Evolutionary conservation across 495 filamentous ascomycete genomes (phyloP), one percentile per base, ranked within the genome.

Genomic region (Neurospora terricola): DNA sequence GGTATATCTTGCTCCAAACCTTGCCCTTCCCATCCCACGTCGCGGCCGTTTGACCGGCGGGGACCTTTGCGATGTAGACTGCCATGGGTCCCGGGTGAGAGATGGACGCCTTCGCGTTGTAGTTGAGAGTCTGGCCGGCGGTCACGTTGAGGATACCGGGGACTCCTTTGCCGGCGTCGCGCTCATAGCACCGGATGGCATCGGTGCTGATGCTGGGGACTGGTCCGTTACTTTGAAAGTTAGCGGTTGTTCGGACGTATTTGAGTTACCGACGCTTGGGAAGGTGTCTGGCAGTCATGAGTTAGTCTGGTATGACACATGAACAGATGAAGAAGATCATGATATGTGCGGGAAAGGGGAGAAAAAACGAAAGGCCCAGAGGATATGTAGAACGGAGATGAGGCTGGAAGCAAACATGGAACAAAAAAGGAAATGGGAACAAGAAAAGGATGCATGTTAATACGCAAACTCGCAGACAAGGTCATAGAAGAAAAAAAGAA

Each of bases 61-160:
- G 86, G 1, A 85, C 87, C 77, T 87, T 86, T 72, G 85, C 86
- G 79, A 88, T 86, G 77, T 87, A 88, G 48, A 87, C 81, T 37
- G 79, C 78, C 72, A 87, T 80, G 12, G 86, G 86, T 30, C 86
- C 86, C 23, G 84, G 85, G 71, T 88, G 86, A 23, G 81, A 83
- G 74, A 88, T 84, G 70, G 77, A 84, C 3, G 83, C 77, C 38
- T 80, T 80, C 30, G 83, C 83, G 43, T 81, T 82, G 82, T 85
- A 88, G 45, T 76, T 76, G 62, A 88, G 45, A 36, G 76, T 79
- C n/a, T 73, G 72, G 7, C 86, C 86, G 30, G 86, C 86, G 11
- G 80, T 80, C n/a, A 87, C 84, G 71, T 76, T 80, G 54, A 81
- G 79, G 54, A 79, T 83, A 6, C 81, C 77, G 0, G 81, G 78